A percentile compares a stretch with the other conserved stretches of the same genome.
Conservation (phyloP, 2,329 filamentous ascomycete species). For the Metarhizium anisopliae region DNA sequence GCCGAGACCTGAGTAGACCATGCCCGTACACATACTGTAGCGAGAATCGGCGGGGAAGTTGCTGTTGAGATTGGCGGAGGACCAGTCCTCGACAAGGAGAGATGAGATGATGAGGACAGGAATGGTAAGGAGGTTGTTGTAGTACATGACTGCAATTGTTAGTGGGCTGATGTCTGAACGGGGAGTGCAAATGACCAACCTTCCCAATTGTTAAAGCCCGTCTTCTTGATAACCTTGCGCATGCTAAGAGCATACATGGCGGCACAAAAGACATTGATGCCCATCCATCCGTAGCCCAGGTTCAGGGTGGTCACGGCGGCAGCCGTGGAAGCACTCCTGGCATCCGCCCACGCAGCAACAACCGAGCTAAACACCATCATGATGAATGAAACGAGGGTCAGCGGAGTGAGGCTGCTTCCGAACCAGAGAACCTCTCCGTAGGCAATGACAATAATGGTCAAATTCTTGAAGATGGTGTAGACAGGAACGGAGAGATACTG, state of each 20-base stretch:
- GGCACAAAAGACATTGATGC: constrained; percentile 90
- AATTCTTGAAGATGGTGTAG: constrained; percentile 99
- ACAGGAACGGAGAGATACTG: constrained; percentile 96
- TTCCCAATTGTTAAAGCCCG: constrained; percentile 99
- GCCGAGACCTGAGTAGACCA: constrained; percentile 87
- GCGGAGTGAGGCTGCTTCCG: constrained; percentile 81
- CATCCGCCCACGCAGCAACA: constrained; percentile 94
- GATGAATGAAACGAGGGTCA: constrained; percentile 87
- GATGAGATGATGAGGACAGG: constrained; percentile 80
- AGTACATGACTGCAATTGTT: constrained; percentile 77
- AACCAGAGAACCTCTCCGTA: constrained; percentile 99
- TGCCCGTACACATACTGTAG: constrained; percentile 73
- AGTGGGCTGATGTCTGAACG: neutral
- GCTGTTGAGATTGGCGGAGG: constrained; percentile 65
- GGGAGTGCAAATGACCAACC: constrained; percentile 53
- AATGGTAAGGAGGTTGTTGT: constrained; percentile 97
- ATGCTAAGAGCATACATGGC: constrained; percentile 84
- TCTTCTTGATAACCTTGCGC: constrained; percentile 98
- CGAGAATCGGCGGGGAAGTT: constrained; percentile 81
- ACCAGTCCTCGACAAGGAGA: constrained; percentile 87
- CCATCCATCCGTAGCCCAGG: constrained; percentile 95
- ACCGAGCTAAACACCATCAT: constrained; percentile 94
- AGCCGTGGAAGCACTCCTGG: constrained; percentile 53
- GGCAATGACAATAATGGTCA: constrained; percentile 97
- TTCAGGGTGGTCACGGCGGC: constrained; percentile 82